Evolutionary conservation across 2,329 filamentous ascomycete species (phyloP), one percentile per base, ranked within the genome.

Genomic region (Corynespora cassiicola): DNA sequence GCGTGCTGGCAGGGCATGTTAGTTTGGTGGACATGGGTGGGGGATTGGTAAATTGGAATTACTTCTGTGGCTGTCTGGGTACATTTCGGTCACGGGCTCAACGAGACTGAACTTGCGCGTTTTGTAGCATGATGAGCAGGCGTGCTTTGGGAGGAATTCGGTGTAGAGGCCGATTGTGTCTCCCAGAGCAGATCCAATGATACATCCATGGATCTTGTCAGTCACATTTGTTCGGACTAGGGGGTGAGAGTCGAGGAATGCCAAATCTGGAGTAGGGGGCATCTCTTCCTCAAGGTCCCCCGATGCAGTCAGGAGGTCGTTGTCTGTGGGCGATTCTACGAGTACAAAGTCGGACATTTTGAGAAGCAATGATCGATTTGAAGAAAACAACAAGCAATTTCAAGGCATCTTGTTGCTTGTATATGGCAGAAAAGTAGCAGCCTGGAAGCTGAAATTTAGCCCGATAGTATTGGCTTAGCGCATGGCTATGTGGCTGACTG

Each of bases 101-200:
- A 60, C 44, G 8, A 79, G 64, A 3, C 64, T 68, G 50, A 78
- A 78, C 2, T 42, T 59, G 10, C 63, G 47, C 1, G 61, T 47
- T 2, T 68, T 64, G 34, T 79, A 78, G 17, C 65, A 47, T 6
- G 44, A 46, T 15, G 47, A 45, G 3, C 71, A 65, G 12, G 62
- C 36, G 3, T 58, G 35, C 25, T 65, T 65, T 1, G 72, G 68
- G 17, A 78, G 58, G 40, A 79, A 79, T 42, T 79, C 76, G 6
- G 78, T 80, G 54, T 80, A 80, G 6, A 81, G 52, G 2, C 77
- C 77, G 40, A 80, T 75, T 14, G 76, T 72, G 50, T 80, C 77
- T 18, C 78, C 78, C 6, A 81, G 62, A 3, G 77, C 77, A 14
- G 75, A 77, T 16, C 75, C 78, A 36, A 79, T 56, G 19, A 79